Conservation (phyloP, 192 early-diverging fungal genomes). For the Podila horticola region DNA sequence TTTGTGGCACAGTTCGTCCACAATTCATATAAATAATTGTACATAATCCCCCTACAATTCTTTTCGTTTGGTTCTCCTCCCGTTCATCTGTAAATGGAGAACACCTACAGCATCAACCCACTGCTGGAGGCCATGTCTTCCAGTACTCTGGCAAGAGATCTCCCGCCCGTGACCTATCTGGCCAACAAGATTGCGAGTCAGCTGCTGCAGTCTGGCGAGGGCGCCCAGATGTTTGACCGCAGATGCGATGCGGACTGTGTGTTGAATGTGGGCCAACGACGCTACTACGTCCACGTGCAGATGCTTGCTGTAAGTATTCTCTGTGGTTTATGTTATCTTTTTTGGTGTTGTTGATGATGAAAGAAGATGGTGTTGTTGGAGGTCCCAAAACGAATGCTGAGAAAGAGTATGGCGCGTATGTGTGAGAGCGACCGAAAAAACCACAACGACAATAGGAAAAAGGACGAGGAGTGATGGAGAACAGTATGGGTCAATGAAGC, state of each 20-base stretch:
- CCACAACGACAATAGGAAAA: neutral
- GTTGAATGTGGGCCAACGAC: slow-evolving; percentile 7
- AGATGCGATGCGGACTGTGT: slow-evolving; percentile 22
- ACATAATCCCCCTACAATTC: too few species aligned
- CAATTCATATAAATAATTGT: too few species aligned
- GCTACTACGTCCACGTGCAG: slow-evolving; percentile 29
- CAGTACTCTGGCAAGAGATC: neutral
- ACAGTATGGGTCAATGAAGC: neutral
- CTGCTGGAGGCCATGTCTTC: neutral
- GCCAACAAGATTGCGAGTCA: slow-evolving; percentile 26
- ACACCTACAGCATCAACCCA: too few species aligned
- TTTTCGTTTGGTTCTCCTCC: too few species aligned
- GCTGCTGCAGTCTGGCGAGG: neutral
- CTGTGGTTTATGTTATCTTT: neutral
- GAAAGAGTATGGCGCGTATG: neutral
- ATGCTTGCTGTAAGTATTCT: slow-evolving; percentile 23
- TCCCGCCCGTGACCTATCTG: slow-evolving; percentile 21
- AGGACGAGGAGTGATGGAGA: neutral
- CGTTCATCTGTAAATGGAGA: too few species aligned
- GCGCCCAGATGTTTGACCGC: slow-evolving; percentile 17
- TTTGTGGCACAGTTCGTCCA: too few species aligned
- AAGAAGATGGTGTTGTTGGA: neutral
- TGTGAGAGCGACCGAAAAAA: too few species aligned
- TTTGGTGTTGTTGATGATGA: neutral
- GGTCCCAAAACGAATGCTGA: neutral